Evolutionary conservation across 2,329 filamentous ascomycete species (phyloP), one percentile per base, ranked within the genome.

Genomic region (Pseudopyricularia cyperi): DNA sequence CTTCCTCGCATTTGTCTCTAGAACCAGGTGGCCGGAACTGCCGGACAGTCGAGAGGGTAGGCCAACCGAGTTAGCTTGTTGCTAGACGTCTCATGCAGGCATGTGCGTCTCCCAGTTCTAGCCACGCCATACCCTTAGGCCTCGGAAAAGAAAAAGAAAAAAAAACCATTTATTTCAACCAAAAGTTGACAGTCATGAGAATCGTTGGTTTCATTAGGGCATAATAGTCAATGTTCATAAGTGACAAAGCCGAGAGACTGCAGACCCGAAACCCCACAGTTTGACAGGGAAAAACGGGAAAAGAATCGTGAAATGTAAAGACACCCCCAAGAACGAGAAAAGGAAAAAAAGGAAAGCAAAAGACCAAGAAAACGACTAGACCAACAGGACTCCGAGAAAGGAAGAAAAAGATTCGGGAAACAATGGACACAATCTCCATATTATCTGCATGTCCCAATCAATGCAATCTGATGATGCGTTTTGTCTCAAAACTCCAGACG

Each of bases 321-420:
- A 52, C 47, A 47, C 19, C 44, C 32, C 33, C 24, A 53, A 49
- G 22, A 22, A 24, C 17, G 48, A 48, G 32, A 42, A 30, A 49
- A 5, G 14, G 11, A 17, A 24, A n/a, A 7, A 15, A 46, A n/a
- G 26, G 11, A 30, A 28, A 30, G 15, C 9, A 49, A 37, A 34
- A 24, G 24, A 35, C 19, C 19, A 24, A 34, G 37, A 37, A 24
- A 50, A n/a, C n/a, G 33, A 26, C 33, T 37, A 50, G 33, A n/a
- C 26, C 8, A 39, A 24, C 22, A 54, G 56, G 55, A 59, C 52
- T 58, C 52, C 63, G 48, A 51, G 37, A 54, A 44, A 50, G 50
- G 48, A 47, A 30, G 33, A 46, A 50, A 26, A 44, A 46, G 49
- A 44, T 26, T 30, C 28, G 28, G 28, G 28, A 30, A 30, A 30